Percentiles rank a stretch among this genome's conserved stretches.
phyloP scores from a whole-genome alignment of 805 yeast species.

The Saturnispora silvae region DNA sequence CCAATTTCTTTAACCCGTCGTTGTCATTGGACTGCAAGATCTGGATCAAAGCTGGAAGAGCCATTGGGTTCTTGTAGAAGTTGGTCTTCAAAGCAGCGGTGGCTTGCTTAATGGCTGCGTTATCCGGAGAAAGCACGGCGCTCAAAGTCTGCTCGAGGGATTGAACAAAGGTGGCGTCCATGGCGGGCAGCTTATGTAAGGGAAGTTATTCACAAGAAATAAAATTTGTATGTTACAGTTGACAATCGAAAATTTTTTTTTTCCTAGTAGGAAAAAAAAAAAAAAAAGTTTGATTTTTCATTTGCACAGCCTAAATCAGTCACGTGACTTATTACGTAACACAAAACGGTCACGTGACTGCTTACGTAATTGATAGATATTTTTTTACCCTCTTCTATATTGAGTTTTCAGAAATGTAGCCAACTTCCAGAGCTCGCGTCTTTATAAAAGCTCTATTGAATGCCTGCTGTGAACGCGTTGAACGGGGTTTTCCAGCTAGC shows the following conservation, averaged over 20 bases:
- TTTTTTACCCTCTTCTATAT: background rate
- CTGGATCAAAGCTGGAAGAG: conserved; percentile 76
- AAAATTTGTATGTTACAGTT: too few species aligned
- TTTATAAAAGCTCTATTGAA: background rate
- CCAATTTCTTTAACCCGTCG: conserved; percentile 72
- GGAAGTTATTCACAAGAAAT: too few species aligned
- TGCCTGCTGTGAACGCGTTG: conserved; percentile 19
- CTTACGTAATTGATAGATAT: background rate
- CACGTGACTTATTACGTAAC: background rate
- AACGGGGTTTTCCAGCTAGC: conserved; percentile 20
- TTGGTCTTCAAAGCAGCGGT: conserved; percentile 63
- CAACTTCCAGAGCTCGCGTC: background rate
- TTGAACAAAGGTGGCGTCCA: conserved; percentile 64
- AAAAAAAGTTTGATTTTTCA: conserved; percentile 2
- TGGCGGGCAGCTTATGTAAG: too few species aligned
- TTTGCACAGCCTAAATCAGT: background rate
- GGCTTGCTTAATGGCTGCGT: conserved; percentile 73
- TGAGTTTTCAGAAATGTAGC: background rate
- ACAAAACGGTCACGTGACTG: background rate
- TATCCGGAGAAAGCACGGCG: conserved; percentile 73
- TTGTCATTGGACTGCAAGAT: conserved; percentile 61
- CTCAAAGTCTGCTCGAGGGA: conserved; percentile 70
- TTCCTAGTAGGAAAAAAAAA: background rate
- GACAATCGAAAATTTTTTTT: too few species aligned
- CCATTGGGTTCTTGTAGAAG: conserved; percentile 57